These are phyloP conservation scores for Geotrichum restrictum DNA, from an alignment of 1,139 yeast species.

Conservation along the genomic window DNA sequence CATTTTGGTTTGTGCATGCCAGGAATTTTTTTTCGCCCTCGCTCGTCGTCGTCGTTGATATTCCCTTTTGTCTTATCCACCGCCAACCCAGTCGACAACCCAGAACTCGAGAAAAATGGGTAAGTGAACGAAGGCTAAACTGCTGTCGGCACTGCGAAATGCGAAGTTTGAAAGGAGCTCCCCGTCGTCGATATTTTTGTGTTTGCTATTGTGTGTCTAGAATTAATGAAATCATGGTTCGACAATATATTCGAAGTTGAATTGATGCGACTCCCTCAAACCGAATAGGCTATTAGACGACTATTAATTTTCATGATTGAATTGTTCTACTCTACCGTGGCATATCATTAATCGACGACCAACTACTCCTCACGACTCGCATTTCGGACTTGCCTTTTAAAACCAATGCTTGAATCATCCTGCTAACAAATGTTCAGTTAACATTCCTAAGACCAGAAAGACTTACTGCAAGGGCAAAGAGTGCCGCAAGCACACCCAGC, in stretches of 20 bases:
- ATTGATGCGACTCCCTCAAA: no score
- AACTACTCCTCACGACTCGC: neutral
- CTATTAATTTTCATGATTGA: no score
- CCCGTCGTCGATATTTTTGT: neutral
- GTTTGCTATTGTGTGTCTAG: no score
- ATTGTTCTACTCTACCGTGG: no score
- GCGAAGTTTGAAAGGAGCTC: neutral
- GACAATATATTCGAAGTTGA: no score
- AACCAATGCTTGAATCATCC: neutral
- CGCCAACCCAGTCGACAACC: constrained; percentile 19
- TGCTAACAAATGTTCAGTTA: constrained; percentile 53
- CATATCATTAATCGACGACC: no score
- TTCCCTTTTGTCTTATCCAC: constrained; percentile 16
- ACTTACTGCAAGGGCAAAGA: constrained; percentile 99
- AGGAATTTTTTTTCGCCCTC: constrained; percentile 4
- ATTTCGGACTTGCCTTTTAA: neutral
- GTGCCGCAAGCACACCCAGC: constrained; percentile 99
- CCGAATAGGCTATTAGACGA: no score
- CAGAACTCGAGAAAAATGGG: constrained; percentile 18
- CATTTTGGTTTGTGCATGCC: neutral
- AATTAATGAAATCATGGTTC: no score
- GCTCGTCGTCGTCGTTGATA: constrained; percentile 10
- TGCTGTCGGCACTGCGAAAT: neutral
- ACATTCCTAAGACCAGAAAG: constrained; percentile 99
- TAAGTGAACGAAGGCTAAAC: constrained; percentile 6